These are phyloP conservation scores for Geranium brycei DNA, from an alignment of 345 rosid species.

Conservation along the genomic window DNA sequence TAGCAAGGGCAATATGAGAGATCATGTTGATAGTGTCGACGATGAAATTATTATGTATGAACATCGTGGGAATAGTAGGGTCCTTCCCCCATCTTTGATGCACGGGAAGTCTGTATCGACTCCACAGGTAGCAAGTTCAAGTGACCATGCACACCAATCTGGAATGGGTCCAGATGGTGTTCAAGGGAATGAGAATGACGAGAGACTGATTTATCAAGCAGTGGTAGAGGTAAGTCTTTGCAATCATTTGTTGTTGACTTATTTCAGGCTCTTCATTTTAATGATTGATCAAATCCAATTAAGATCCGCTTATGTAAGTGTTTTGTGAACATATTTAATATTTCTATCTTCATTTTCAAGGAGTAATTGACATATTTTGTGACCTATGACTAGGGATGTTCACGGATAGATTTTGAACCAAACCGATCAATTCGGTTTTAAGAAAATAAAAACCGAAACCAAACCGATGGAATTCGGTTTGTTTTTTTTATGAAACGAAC, in stretches of 20 bases:
- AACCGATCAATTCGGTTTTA: no score
- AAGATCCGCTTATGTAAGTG: background rate
- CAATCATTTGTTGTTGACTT: conserved; percentile 1
- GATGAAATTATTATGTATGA: conserved; percentile 36
- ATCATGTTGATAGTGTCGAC: conserved; percentile 17
- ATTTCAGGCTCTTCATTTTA: no score
- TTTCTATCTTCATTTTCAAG: background rate
- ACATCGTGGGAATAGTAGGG: conserved; percentile 32
- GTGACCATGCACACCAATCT: conserved; percentile 33
- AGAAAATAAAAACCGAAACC: background rate
- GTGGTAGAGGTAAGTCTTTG: conserved; percentile 58
- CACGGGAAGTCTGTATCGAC: conserved; percentile 31
- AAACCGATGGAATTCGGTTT: no score
- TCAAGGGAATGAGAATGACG: conserved; percentile 47
- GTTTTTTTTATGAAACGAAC: no score
- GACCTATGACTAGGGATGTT: no score
- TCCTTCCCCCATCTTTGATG: conserved; percentile 46
- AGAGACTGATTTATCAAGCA: conserved; percentile 83
- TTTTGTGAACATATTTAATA: background rate
- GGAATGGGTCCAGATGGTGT: conserved; percentile 42
- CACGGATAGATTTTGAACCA: no score
- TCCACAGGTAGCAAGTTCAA: conserved; percentile 32
- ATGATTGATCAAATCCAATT: background rate
- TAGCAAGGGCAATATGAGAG: conserved; percentile 32
- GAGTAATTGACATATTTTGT: background rate